Evolutionary conservation across 768 basidiomycete genomes (phyloP).

Genomic region (Calocybe gangraenosa): DNA sequence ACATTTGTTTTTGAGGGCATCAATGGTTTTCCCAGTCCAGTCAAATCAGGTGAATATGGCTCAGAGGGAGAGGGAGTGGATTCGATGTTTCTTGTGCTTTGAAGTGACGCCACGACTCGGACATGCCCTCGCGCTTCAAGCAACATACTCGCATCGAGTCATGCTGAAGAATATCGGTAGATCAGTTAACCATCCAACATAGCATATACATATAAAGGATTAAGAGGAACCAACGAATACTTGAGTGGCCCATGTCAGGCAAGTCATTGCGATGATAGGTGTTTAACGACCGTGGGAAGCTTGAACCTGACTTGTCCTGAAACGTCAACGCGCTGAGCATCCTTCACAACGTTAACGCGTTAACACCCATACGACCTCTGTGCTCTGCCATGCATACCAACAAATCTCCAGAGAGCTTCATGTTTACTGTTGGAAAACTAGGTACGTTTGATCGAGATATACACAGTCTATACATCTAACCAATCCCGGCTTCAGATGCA

Average conservation of each 20-base stretch:
- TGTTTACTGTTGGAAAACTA: constrained; percentile 93
- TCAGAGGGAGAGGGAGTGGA: no score
- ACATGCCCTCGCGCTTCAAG: constrained; percentile 68
- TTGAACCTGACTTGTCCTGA: no score
- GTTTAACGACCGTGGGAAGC: no score
- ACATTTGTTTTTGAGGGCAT: no score
- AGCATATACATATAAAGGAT: not conserved
- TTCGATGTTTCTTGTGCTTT: no score
- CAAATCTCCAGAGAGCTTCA: constrained; percentile 63
- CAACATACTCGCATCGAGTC: constrained; percentile 90
- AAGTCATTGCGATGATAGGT: no score
- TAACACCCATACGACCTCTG: no score
- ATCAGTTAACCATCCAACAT: constrained; percentile 32
- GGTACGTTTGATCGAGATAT: constrained; percentile 46
- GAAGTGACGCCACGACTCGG: constrained; percentile 65
- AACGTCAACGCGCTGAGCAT: no score
- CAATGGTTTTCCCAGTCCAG: no score
- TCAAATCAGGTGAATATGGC: no score
- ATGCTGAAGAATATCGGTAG: constrained; percentile 41
- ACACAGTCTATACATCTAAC: constrained; percentile 1
- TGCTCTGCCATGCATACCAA: constrained; percentile 18
- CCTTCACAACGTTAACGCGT: no score
- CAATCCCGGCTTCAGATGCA: constrained; percentile 53
- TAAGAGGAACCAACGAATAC: not conserved
- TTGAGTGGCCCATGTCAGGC: no score